phyloP scores from a whole-genome alignment of 768 basidiomycete genomes.

The Collybia nuda region DNA sequence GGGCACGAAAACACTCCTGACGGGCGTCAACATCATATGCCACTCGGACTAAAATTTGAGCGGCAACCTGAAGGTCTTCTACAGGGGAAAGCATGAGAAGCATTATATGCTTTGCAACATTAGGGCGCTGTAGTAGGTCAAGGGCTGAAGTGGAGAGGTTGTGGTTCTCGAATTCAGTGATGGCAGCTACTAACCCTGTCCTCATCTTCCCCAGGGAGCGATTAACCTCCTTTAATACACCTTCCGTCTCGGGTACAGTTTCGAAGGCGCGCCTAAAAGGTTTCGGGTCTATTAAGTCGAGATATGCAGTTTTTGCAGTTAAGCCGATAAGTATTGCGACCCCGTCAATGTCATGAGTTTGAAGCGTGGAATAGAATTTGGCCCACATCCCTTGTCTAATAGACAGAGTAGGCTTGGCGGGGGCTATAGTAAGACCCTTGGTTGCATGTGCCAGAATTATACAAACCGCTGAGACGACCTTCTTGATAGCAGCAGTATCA shows the following conservation, averaged over 20 bases:
- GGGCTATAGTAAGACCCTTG: constrained; percentile 10
- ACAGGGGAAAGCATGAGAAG: constrained; percentile 81
- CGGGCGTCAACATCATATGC: constrained; percentile 91
- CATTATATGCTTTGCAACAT: constrained; percentile 59
- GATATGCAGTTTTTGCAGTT: constrained; percentile 59
- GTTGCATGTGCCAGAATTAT: constrained; percentile 23
- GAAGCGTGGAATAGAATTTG: constrained; percentile 58
- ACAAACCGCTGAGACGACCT: constrained; percentile 31
- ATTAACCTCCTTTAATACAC: constrained; percentile 59
- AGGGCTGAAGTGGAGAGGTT: constrained; percentile 50
- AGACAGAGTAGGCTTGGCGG: constrained; percentile 30
- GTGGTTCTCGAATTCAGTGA: constrained; percentile 67
- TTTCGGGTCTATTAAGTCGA: constrained; percentile 57
- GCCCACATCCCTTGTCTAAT: constrained; percentile 69
- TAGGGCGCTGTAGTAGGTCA: constrained; percentile 53
- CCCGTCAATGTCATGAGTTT: constrained; percentile 56
- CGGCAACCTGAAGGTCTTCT: constrained; percentile 69
- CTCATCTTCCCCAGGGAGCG: constrained; percentile 54
- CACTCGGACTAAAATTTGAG: constrained; percentile 77
- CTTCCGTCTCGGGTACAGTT: constrained; percentile 20
- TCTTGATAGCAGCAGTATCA: constrained; percentile 30
- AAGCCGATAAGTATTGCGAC: constrained; percentile 58
- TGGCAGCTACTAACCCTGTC: constrained; percentile 57
- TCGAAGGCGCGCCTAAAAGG: constrained; percentile 43
- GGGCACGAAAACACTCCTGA: constrained; percentile 79